Evolutionary conservation across 164 flowering plant genomes (phyloP), one percentile per base, ranked within the genome.

Genomic region (Vitis labrusca): DNA sequence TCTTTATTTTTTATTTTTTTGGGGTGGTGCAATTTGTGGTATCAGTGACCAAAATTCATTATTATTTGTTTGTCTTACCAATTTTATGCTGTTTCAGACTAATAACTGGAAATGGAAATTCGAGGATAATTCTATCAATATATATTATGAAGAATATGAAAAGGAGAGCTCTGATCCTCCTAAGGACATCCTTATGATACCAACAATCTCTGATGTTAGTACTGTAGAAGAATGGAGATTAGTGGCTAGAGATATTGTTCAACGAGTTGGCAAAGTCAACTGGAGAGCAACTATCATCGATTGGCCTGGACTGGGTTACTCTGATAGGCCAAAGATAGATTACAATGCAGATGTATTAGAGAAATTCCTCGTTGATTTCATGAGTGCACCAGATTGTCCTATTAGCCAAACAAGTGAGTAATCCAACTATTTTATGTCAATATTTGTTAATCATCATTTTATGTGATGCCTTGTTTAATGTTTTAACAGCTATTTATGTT

Each of bases 131-230:
- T 65, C 78, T 15, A 79, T 95, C 15, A 88, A 86, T 30, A 81
- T 95, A 23, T 86, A 91, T 72, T 91, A 87, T 64, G 99, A 95
- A 77, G 87, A 89, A 59, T 87, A 88, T 75, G 82, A 75, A 60
- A 85, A 69, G 57, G 85, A 80, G 61, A 83, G 76, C 50, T 13
- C 74, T 10, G 73, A 83, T 53, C 74, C 87, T 65, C 44, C 75
- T 7, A 90, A 88, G 78, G 78, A 82, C 60, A 82, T 95, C 61
- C 85, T 94, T 54, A 80, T 94, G 93, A 64, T 94, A 59, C 99
- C 99, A 19, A 94, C 98, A 15, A 91, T 92, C 66, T 94, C 98
- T 16, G 99, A 94, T 87, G 99, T 94, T 70, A 94, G 98, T 62
- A 92, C 99, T 16, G 98, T 90, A 27, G 99, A 91, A 69, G 97